phyloP scores from a whole-genome alignment of 148 eudicot species.

The Amaranthus palmeri region DNA sequence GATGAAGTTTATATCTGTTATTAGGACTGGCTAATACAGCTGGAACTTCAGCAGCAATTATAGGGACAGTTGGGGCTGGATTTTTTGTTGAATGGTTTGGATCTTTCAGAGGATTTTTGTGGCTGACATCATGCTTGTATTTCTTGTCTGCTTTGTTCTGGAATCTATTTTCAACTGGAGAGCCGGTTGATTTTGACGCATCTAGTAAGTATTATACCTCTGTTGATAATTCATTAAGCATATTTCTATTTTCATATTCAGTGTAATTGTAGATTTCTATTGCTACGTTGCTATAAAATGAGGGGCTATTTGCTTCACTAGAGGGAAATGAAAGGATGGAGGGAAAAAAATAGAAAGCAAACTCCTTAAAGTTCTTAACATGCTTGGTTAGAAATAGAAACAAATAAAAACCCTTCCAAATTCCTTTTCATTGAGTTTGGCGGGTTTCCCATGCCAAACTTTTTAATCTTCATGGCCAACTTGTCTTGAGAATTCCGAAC shows the following conservation, averaged over 20 bases:
- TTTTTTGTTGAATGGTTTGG: slow-evolving; percentile 72
- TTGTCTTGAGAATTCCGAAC: too few relatives aligned
- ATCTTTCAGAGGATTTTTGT: slow-evolving; percentile 75
- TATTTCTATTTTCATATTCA: neutral
- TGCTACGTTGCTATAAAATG: neutral
- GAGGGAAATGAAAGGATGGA: too few relatives aligned
- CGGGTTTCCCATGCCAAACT: too few relatives aligned
- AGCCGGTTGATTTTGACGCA: slow-evolving; percentile 68
- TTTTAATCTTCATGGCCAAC: too few relatives aligned
- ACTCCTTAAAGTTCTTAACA: too few relatives aligned
- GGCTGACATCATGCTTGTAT: slow-evolving; percentile 68
- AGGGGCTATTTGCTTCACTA: neutral
- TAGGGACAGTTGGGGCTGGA: slow-evolving; percentile 91
- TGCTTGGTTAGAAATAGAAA: too few relatives aligned
- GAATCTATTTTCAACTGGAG: slow-evolving; percentile 70
- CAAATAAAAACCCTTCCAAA: too few relatives aligned
- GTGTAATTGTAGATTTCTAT: neutral
- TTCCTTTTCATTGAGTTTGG: too few relatives aligned
- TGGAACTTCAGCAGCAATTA: slow-evolving; percentile 77
- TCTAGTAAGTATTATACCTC: slow-evolving; percentile 23
- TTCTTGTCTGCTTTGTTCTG: slow-evolving; percentile 64
- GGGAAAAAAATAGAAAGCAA: too few relatives aligned
- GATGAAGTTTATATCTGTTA: slow-evolving; percentile 11
- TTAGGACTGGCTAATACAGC: slow-evolving; percentile 81
- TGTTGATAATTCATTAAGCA: neutral